phyloP scores from a whole-genome alignment of 352 stramenopile genomes.

The Pseudoperonospora humuli region DNA sequence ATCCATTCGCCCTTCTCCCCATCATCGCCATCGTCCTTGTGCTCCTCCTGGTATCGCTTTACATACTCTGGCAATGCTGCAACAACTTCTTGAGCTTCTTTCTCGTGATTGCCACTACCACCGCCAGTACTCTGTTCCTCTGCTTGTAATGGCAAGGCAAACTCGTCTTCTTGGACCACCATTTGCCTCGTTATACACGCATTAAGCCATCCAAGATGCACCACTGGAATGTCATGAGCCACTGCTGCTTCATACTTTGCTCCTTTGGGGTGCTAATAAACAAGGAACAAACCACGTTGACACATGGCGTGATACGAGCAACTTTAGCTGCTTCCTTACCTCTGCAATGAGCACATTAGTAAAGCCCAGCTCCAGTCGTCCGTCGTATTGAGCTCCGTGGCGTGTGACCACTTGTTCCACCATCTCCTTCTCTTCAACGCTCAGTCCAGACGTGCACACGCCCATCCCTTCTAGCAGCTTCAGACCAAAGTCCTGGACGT shows the following conservation, averaged over 20 bases:
- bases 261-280: slow-evolving; percentile 28
- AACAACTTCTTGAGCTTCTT: slow-evolving; percentile 31
- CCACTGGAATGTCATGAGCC: slow-evolving; percentile 49
- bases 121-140: slow-evolving; percentile 4
- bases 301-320: not conserved
- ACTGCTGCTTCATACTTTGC: slow-evolving; percentile 61
- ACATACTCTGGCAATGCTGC: slow-evolving; percentile 24
- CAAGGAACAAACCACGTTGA: not conserved
- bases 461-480: slow-evolving; percentile 49
- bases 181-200: slow-evolving; percentile 47
- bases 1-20: slow-evolving; percentile 29
- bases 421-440: slow-evolving; percentile 37
- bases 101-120: slow-evolving; percentile 33
- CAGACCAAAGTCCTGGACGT: slow-evolving; percentile 29
- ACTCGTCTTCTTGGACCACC: slow-evolving; percentile 43
- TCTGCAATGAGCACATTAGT: slow-evolving; percentile 61
- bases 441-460: slow-evolving; percentile 58
- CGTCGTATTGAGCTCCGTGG: slow-evolving; percentile 50
- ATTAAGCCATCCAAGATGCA: slow-evolving; percentile 63
- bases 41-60: slow-evolving; percentile 9
- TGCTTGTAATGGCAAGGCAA: slow-evolving; percentile 28
- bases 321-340: slow-evolving; percentile 4
- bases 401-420: slow-evolving; percentile 37
- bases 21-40: not conserved
- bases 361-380: slow-evolving; percentile 44